Conservation (phyloP, 257 asterid genomes). For the Solanum neorickii region DNA sequence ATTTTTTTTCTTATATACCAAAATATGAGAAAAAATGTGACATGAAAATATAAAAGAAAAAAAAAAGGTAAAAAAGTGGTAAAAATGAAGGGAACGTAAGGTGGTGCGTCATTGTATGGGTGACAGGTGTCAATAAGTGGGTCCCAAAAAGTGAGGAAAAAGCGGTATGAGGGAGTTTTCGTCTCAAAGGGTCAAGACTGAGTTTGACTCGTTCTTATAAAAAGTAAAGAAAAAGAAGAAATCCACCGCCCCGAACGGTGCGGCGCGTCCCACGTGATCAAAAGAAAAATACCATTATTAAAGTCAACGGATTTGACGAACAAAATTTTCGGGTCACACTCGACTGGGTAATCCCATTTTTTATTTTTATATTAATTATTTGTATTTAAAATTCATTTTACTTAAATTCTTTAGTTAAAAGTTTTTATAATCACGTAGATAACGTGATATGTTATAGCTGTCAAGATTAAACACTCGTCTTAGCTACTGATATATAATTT, state of each 20-base stretch:
- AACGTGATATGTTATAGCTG: background rate
- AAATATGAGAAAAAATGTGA: no score
- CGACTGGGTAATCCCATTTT: background rate
- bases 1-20: no score
- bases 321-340: conserved; percentile 14
- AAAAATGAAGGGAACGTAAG: conserved; percentile 36
- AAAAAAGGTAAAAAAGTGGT: background rate
- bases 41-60: no score
- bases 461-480: background rate
- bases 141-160: conserved; percentile 17
- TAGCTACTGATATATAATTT: no score
- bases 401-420: background rate
- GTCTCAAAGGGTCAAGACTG: conserved; percentile 49
- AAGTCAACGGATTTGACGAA: conserved; percentile 69
- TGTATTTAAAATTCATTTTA: background rate
- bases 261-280: conserved; percentile 91
- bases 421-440: background rate
- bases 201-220: conserved; percentile 49
- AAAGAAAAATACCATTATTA: conserved; percentile 7
- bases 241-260: conserved; percentile 60
- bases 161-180: conserved; percentile 27
- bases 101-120: conserved; percentile 43
- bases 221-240: background rate
- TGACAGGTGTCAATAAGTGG: conserved; percentile 20
- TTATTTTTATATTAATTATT: no score